Base-by-base conservation (phyloP, 2,329 filamentous ascomycete genomes). In the Penicillium vulpinum region DNA sequence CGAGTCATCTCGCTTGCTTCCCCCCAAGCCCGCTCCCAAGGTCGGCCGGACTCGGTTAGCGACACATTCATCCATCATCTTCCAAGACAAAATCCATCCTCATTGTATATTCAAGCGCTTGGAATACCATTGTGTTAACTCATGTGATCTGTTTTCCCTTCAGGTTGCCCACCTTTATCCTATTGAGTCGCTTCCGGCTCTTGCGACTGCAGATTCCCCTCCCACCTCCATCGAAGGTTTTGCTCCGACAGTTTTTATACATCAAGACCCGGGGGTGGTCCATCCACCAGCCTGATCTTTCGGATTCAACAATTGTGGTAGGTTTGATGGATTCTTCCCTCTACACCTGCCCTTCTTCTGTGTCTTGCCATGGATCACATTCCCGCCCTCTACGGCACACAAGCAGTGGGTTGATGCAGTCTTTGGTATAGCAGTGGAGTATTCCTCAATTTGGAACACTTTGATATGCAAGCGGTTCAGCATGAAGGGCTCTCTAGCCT, bases 151-250 rank as follows among this genome's bases (percentile, higher is more conserved):
- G 53, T 62, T 65, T 56, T 61, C 56, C 41, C 43, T 54, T 59
- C 64, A 71, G 70, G 56, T 69, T 64, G 59, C 60, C 61, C 57
- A 57, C 58, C 59, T 65, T 66, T 67, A 65, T 61, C 65, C 62
- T 67, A 62, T 60, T 61, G 59, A 67, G 62, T 70, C 67, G 66
- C 68, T 75, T 59, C 70, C 69, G 69, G 67, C 64, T 69, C 56
- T 71, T 71, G 68, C 70, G 71, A 74, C 72, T 68, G 57, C 63
- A 63, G 65, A 64, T 62, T 63, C 65, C 67, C 71, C 71, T 69
- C 67, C 64, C 64, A 66, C 62, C 58, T 57, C 63, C 66, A 68
- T 70, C 72, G 56, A 71, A 65, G 63, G 59, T 57, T 64, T 62
- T 64, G 54, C 59, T 50, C 57, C 58, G 39, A 59, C 21, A 29